Conservation (phyloP, 768 basidiomycete species). For the Termitomyces sp. region DNA sequence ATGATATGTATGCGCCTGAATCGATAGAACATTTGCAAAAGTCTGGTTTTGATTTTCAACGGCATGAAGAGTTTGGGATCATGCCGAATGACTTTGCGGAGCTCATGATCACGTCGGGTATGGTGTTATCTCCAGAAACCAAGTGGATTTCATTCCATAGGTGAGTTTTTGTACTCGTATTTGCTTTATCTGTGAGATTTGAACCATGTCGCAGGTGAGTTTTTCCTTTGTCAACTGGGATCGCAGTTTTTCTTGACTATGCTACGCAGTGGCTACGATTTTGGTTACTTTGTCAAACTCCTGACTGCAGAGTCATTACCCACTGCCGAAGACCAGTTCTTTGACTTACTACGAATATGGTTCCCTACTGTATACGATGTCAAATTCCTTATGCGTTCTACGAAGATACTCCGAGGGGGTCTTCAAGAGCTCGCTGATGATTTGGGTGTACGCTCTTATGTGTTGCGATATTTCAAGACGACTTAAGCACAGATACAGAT, state of each 20-base stretch:
- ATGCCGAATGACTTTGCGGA: constrained; percentile 93
- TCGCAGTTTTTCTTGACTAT: not conserved
- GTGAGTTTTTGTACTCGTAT: constrained; percentile 42
- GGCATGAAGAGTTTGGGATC: constrained; percentile 91
- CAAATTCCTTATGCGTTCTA: constrained; percentile 91
- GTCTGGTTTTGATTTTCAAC: constrained; percentile 93
- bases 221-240: not conserved
- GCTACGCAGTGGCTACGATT: constrained; percentile 85
- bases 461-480: constrained; percentile 12
- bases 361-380: constrained; percentile 97
- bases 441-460: constrained; percentile 64
- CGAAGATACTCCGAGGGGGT: constrained; percentile 82
- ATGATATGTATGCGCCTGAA: constrained; percentile 99
- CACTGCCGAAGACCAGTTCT: constrained; percentile 85
- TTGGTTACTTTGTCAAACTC: constrained; percentile 96
- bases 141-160: constrained; percentile 99
- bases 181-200: not conserved
- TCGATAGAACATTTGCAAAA: constrained; percentile 93
- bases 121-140: constrained; percentile 84
- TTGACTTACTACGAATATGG: constrained; percentile 83
- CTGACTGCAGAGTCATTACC: constrained; percentile 85
- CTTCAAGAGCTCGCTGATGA: constrained; percentile 96
- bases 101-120: constrained; percentile 91
- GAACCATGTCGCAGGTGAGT: not conserved
- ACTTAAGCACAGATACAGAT: constrained; percentile 46